These are phyloP conservation scores for Yamadazyma mexicana DNA, from an alignment of 1,139 yeast genomes.

Conservation along the genomic window DNA sequence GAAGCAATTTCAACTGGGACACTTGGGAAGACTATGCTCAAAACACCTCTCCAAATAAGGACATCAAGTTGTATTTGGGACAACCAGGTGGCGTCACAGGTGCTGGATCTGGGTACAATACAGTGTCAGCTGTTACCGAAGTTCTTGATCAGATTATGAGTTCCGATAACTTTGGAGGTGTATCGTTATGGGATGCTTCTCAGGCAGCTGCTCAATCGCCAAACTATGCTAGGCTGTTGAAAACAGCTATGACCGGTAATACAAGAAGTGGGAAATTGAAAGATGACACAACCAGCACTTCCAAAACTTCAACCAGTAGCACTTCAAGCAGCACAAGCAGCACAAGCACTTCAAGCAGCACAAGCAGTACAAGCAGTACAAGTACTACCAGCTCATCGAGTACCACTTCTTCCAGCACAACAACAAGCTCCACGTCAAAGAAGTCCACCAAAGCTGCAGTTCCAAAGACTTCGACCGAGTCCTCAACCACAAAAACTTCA, in stretches of 20 bases:
- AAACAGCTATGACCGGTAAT: conserved; percentile 10
- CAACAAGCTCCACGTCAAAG: conserved; percentile 10
- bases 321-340: conserved; percentile 12
- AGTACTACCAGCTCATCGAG: conserved; percentile 9
- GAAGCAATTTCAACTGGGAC: conserved; percentile 70
- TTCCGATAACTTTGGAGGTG: conserved; percentile 69
- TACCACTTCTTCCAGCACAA: conserved; percentile 7
- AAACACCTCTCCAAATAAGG: conserved; percentile 61
- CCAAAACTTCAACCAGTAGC: conserved; percentile 6
- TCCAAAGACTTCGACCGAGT: conserved; percentile 3
- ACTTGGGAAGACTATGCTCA: conserved; percentile 77
- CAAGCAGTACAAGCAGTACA: conserved; percentile 9
- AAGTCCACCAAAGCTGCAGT: conserved; percentile 6
- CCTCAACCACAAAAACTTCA: conserved; percentile 1
- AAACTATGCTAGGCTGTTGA: conserved; percentile 39
- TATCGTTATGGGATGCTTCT: conserved; percentile 91
- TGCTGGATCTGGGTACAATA: conserved; percentile 50
- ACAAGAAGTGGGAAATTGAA: conserved; percentile 6
- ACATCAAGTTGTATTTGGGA: conserved; percentile 68
- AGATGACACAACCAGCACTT: conserved; percentile 4
- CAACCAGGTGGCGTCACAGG: conserved; percentile 71
- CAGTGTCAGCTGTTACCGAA: conserved; percentile 21
- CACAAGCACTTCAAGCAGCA: conserved; percentile 8
- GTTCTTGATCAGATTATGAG: conserved; percentile 40
- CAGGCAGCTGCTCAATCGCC: conserved; percentile 65